Base-by-base conservation (phyloP, 2,329 filamentous ascomycete species). In the Harringtonia lauricola region DNA sequence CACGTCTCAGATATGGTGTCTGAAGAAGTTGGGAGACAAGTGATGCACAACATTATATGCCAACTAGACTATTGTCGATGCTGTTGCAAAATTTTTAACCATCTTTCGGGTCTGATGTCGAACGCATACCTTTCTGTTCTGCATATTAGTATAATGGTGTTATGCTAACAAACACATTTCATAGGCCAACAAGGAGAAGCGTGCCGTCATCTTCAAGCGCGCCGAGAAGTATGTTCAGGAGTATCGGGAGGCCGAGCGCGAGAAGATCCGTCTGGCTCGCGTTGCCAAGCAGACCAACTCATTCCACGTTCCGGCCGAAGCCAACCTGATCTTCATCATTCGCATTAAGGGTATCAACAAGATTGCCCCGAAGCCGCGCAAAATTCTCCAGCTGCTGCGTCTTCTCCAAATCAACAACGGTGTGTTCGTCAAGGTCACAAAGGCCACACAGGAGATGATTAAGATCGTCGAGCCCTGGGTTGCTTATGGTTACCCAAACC, bases 301-400 rank as follows among this genome's bases (percentile, higher is more conserved):
- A 66, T 92, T 90, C 79, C 92, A 94, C 72, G 84, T 98, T 58
- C 83, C 87, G 54, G 89, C 86, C 54, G 88, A 98, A 80, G 73
- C 86, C 65, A 95, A 95, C 75, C 77, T 98, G 63, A 88, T 90
- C 74, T 98, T 98, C 69, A 81, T 98, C 61, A 74, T 96, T 71
- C 90, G 92, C 69, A 98, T 98, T 80, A 98, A 98, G 87, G 92
- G 82, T 81, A 96, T 98, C 88, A 96, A 96, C 86, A 98, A 98
- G 86, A 96, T 98, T 62, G 82, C 94, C 66, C 92, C 92, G 60
- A 96, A 98, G 86, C 94, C 94, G 71, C 89, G 92, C 79, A 98
- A 98, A 83, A 96, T 95, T 64, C 82, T 98, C 60, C 92, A 98
- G 76, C 86, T 98, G 51, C 89, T 98, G 67, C 90, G 92, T 78